Evolutionary conservation across 768 basidiomycete genomes (phyloP).

Genomic region (Xerocomellus dryophilus): DNA sequence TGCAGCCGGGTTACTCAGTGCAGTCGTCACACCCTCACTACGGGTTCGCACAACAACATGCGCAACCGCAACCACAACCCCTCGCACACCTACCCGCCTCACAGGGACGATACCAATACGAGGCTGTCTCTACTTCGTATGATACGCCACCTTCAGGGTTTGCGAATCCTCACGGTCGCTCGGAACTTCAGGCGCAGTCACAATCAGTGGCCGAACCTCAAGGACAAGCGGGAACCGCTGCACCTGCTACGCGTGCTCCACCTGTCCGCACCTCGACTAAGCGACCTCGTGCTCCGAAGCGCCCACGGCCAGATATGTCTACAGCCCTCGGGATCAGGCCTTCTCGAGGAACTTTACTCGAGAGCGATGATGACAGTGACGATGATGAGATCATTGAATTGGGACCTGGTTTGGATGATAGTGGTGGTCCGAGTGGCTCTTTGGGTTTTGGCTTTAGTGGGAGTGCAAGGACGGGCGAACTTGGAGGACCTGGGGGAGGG

Average conservation of each 20-base stretch:
- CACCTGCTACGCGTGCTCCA: not conserved
- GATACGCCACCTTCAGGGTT: not conserved
- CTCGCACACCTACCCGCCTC: not conserved
- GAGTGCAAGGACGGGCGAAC: not conserved
- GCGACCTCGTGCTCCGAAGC: constrained; percentile 23
- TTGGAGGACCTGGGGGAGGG: constrained; percentile 8
- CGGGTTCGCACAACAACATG: constrained; percentile 10
- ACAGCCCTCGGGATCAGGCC: not conserved
- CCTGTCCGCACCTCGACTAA: constrained; percentile 17
- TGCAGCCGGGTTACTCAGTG: not conserved
- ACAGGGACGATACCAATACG: constrained; percentile 13
- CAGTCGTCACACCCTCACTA: constrained; percentile 1
- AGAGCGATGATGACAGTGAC: constrained; percentile 33
- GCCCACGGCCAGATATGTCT: constrained; percentile 9
- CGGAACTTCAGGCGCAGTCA: not conserved
- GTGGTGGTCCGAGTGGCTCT: not conserved
- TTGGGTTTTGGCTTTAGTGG: not conserved
- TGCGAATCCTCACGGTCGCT: not conserved
- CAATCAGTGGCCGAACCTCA: not conserved
- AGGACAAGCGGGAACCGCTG: not conserved
- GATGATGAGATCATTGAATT: constrained; percentile 29
- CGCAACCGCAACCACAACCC: constrained; percentile 3
- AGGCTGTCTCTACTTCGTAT: not conserved
- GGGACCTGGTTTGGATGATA: constrained; percentile 11
- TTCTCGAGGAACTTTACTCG: constrained; percentile 1